Conservation (phyloP, 768 basidiomycete species). For the Holtermannia corniformis region DNA sequence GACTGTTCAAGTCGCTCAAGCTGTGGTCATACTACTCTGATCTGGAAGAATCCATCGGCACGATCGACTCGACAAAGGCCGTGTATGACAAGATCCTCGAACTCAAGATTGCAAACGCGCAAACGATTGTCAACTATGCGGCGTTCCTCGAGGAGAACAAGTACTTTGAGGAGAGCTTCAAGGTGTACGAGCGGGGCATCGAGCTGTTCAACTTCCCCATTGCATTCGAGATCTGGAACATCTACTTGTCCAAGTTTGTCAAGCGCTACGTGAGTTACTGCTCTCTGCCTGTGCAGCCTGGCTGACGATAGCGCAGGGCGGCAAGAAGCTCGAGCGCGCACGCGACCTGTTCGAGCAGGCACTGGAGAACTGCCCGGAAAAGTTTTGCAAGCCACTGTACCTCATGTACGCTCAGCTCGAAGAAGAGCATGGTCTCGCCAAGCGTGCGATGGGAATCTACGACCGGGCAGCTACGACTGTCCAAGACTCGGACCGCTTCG, state of each 20-base stretch:
- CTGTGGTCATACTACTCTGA: slow-evolving; percentile 99
- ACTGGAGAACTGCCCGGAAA: slow-evolving; percentile 87
- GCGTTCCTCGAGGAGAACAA: slow-evolving; percentile 94
- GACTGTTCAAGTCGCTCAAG: slow-evolving; percentile 95
- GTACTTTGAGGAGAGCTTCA: slow-evolving; percentile 98
- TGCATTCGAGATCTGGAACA: slow-evolving; percentile 98
- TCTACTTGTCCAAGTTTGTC: slow-evolving; percentile 91
- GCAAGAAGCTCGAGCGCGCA: slow-evolving; percentile 87
- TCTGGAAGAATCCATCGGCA: slow-evolving; percentile 91
- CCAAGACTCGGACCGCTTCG: slow-evolving; percentile 83
- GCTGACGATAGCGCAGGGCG: slow-evolving; percentile 51
- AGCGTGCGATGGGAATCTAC: slow-evolving; percentile 90
- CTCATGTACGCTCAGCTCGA: slow-evolving; percentile 93
- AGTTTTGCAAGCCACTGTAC: slow-evolving; percentile 88
- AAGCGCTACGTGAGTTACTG: slow-evolving; percentile 72
- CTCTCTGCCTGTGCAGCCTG: neutral
- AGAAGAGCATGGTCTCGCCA: slow-evolving; percentile 89
- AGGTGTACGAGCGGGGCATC: slow-evolving; percentile 94
- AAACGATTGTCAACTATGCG: slow-evolving; percentile 88
- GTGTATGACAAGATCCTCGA: slow-evolving; percentile 96
- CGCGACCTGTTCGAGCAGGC: slow-evolving; percentile 97
- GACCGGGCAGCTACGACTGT: slow-evolving; percentile 84
- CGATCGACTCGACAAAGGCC: slow-evolving; percentile 78
- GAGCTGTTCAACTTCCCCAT: slow-evolving; percentile 97
- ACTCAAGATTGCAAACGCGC: slow-evolving; percentile 93